Evolutionary conservation across 2,329 filamentous ascomycete genomes (phyloP), one percentile per base, ranked within the genome.

Genomic region (Trichoderma endophyticum): DNA sequence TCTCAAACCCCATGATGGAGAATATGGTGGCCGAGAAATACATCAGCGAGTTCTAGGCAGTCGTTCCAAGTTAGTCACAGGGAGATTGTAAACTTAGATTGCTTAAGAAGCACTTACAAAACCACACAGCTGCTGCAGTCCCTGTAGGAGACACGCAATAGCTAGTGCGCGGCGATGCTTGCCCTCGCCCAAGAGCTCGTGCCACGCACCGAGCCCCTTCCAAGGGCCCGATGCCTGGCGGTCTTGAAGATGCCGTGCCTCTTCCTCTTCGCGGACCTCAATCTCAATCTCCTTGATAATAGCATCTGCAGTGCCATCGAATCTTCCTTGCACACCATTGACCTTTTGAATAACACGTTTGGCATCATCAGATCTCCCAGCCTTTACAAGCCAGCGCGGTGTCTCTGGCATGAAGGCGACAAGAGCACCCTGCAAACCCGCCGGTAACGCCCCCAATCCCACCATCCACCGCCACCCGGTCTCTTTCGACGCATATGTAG

Each of bases 401-500:
- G 93, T 97, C 82, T 98, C 95, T 0, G 94, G 94, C 88, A 97
- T 91, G 66, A 89, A 84, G 3, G 89, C 76, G 72, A 98, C 83
- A 70, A 97, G 83, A 0, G 85, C 79, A 6, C 89, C 87, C 79
- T 98, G 95, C 4, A 94, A 70, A 0, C 88, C 80, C 0, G 94
- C 95, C 0, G 95, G 95, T 30, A 92, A 73, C 9, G 92, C 92
- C 0, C 95, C 95, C 0, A 98, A 81, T 0, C 95, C 95, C 0
- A 98, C 94, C 88, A 97, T 95, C 91, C 93, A 97, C 64, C 94
- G 86, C 95, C 95, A 98, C 1, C 92, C 93, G 14, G 86, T 87
- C 43, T 77, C 78, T 26, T 79, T 76, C 71, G 83, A 80, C 0
- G 84, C 87, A 72, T 84, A 84, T 71, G 87, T 86, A 6, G 89